Conservation (phyloP, 768 basidiomycete species). For the Hortiboletus campestris region DNA sequence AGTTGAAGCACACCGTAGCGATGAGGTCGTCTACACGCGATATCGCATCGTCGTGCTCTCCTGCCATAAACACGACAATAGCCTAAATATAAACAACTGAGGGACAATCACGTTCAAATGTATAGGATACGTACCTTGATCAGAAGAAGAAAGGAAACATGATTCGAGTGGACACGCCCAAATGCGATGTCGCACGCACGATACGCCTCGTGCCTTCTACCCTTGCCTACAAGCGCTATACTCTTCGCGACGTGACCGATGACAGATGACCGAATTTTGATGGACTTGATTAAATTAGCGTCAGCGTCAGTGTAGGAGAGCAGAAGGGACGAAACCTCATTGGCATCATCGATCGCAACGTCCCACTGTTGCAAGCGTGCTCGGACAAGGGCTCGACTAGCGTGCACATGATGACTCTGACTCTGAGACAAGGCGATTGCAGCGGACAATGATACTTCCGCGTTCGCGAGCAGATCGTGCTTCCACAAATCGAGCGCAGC, state of each 20-base stretch:
- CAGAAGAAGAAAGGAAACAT: background rate
- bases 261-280: background rate
- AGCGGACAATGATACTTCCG: too few species aligned
- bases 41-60: background rate
- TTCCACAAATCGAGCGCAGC: too few species aligned
- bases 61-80: background rate
- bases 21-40: background rate
- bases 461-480: too few species aligned
- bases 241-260: constrained; percentile 5
- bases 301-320: background rate
- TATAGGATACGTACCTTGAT: too few species aligned
- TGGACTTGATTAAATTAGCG: background rate
- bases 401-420: background rate
- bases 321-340: background rate
- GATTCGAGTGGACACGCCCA: background rate
- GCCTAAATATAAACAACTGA: background rate
- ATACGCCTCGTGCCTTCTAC: background rate
- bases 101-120: too few species aligned
- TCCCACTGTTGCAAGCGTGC: background rate
- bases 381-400: background rate
- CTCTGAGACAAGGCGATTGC: background rate
- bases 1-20: background rate
- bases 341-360: background rate
- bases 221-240: background rate
- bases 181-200: constrained; percentile 2